These are phyloP conservation scores for Microdochium bolleyi DNA, from an alignment of 2,329 filamentous ascomycete genomes.

Conservation along the genomic window DNA sequence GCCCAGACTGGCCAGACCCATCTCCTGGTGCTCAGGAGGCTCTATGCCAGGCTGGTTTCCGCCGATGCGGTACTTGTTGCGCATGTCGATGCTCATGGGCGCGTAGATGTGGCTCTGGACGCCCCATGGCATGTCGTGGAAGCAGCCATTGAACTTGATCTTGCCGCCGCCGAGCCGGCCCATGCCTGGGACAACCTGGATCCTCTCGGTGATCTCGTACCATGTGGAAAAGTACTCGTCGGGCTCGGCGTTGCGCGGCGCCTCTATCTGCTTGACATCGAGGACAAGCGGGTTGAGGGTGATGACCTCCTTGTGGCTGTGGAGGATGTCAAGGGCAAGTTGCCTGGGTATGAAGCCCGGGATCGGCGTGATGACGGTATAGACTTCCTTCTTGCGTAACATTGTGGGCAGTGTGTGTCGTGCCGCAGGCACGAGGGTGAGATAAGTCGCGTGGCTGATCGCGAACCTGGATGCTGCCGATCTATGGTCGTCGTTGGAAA, in stretches of 20 bases:
- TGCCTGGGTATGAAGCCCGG: slow-evolving; percentile 63
- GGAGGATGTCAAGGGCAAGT: slow-evolving; percentile 64
- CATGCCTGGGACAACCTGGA: slow-evolving; percentile 59
- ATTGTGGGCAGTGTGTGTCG: slow-evolving; percentile 10
- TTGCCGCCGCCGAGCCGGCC: slow-evolving; percentile 57
- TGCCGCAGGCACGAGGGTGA: neutral
- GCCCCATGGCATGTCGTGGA: slow-evolving; percentile 66
- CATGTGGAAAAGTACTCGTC: slow-evolving; percentile 68
- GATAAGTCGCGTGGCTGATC: neutral
- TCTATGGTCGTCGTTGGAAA: neutral
- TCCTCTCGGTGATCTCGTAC: slow-evolving; percentile 65
- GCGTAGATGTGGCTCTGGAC: slow-evolving; percentile 66
- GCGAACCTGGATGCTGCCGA: neutral
- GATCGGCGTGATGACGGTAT: slow-evolving; percentile 63
- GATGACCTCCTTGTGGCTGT: slow-evolving; percentile 64
- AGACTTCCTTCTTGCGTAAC: slow-evolving; percentile 55
- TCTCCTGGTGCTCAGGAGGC: slow-evolving; percentile 50
- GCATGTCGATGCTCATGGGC: slow-evolving; percentile 57
- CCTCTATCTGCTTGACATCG: slow-evolving; percentile 53
- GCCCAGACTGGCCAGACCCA: slow-evolving; percentile 50
- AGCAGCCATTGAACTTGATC: slow-evolving; percentile 63
- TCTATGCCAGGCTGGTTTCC: slow-evolving; percentile 63
- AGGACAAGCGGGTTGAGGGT: slow-evolving; percentile 63
- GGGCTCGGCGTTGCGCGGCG: slow-evolving; percentile 57
- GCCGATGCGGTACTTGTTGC: slow-evolving; percentile 60